Evolutionary conservation across 805 yeast species (phyloP), one percentile per base, ranked within the genome.

Genomic region (Yarrowia sp.): DNA sequence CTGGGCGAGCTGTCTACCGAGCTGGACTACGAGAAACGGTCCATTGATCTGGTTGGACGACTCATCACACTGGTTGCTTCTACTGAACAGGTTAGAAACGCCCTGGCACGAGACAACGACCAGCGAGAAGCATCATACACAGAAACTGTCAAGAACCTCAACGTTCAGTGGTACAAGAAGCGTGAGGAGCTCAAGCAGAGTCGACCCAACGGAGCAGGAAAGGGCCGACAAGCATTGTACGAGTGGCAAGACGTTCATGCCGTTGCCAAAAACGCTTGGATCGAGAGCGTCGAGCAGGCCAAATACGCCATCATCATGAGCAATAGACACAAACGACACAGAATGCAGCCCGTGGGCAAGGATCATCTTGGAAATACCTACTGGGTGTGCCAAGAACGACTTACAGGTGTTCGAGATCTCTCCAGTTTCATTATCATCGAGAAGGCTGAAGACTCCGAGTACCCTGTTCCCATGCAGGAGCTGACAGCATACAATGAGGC

Each of bases 141-240:
- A 15, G 67, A 63, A 15, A 48, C 55, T 5, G 67, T 63, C 56
- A 63, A 63, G 40, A 52, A 63, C 19, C 48, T 63, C 40, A 63
- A 63, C 48, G 56, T 63, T 22, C 55, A 63, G 48, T 63, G 67
- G 67, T 63, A 63, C 56, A 63, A 63, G 26, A 48, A 49, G 56
- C 67, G 67, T 11, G 67, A 63, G 40, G 67, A 63, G 67, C 56
- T 63, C 35, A 63, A 63, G n/a, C 67, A 63, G 32, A 49, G 40
- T 40, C 56, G 67, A 8, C 67, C 67, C 15, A 63, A 63, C 26
- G 67, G 67, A 16, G 55, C 67, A 12, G 67, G 67, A 36, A 63
- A 49, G 56, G 67, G 67, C 12, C 56, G 67, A 26, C 56, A 56
- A 4, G 67, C 67, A 26, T 22, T 63, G 19, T 63, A 63, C 10